Evolutionary conservation across 306 rosid species (phyloP).

Genomic region (Erythrophleum fordii): DNA sequence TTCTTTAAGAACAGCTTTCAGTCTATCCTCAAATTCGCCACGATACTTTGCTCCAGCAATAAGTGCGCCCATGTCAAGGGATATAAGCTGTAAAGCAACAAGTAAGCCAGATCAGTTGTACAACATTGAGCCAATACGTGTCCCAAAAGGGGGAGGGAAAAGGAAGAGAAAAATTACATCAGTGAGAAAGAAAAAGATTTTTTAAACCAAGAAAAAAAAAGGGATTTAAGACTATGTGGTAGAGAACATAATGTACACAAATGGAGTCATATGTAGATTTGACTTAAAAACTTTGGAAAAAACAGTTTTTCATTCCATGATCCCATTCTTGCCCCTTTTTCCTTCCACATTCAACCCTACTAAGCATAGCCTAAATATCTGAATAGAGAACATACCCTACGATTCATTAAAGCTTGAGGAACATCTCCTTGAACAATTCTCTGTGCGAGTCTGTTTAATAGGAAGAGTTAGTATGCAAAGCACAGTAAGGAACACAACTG

Average conservation of each 20-base stretch:
- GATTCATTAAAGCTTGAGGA: constrained; percentile 97
- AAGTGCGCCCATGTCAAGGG: constrained; percentile 98
- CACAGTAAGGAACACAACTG: background rate
- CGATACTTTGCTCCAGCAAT: constrained; percentile 99
- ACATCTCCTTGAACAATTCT: constrained; percentile 98
- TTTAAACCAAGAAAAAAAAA: background rate
- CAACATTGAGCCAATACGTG: constrained; percentile 21
- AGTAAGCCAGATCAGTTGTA: constrained; percentile 30
- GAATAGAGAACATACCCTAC: constrained; percentile 67
- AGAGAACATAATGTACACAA: background rate
- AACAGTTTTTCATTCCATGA: constrained; percentile 16
- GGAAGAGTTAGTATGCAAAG: constrained; percentile 10
- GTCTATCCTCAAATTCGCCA: constrained; percentile 99
- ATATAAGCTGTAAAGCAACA: constrained; percentile 73
- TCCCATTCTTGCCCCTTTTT: constrained; percentile 25
- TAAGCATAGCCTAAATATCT: constrained; percentile 24
- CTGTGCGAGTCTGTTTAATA: constrained; percentile 87
- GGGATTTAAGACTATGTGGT: constrained; percentile 20
- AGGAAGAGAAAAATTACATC: constrained; percentile 15
- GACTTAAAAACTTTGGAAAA: constrained; percentile 10
- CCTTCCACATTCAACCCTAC: constrained; percentile 20
- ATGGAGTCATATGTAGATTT: background rate
- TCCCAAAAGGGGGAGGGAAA: background rate
- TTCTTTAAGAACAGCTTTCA: constrained; percentile 98
- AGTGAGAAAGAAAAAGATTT: background rate